These are phyloP conservation scores for Saksenaea oblongispora DNA, from an alignment of 371 early-diverging fungal species.

Conservation along the genomic window DNA sequence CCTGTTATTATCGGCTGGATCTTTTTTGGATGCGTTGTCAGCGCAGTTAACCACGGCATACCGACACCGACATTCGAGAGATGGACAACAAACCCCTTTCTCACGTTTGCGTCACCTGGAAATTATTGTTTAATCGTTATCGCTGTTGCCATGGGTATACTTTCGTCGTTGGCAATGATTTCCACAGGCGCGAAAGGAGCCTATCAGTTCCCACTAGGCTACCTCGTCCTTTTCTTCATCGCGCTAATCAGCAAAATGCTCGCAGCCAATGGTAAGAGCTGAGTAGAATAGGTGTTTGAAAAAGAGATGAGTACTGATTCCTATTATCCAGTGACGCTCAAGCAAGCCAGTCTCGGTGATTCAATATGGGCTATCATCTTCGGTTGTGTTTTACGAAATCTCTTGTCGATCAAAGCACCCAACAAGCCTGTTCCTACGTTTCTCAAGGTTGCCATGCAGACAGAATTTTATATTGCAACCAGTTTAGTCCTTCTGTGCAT, in stretches of 20 bases:
- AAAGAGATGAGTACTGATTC: background rate
- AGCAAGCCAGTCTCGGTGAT: slow-evolving; percentile 55
- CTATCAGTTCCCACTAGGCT: slow-evolving; percentile 50
- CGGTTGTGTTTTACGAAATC: slow-evolving; percentile 53
- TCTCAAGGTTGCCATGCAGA: slow-evolving; percentile 62
- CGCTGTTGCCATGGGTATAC: slow-evolving; percentile 47
- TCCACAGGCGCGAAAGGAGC: slow-evolving; percentile 40
- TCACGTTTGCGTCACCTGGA: slow-evolving; percentile 41
- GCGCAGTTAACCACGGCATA: slow-evolving; percentile 49
- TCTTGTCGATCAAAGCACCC: slow-evolving; percentile 33
- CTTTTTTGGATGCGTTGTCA: slow-evolving; percentile 55
- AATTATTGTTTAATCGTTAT: slow-evolving; percentile 55
- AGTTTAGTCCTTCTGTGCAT: slow-evolving; percentile 63
- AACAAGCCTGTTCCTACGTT: slow-evolving; percentile 48
- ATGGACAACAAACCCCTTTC: slow-evolving; percentile 58
- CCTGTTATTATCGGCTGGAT: slow-evolving; percentile 63
- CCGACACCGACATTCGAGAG: slow-evolving; percentile 48
- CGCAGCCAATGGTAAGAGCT: slow-evolving; percentile 51
- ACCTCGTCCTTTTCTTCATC: slow-evolving; percentile 45
- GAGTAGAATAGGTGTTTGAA: background rate
- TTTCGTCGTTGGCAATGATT: slow-evolving; percentile 54
- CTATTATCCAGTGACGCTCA: slow-evolving; percentile 27
- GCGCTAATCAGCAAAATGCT: slow-evolving; percentile 60
- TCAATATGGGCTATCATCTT: slow-evolving; percentile 69
- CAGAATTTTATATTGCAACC: slow-evolving; percentile 63